These are phyloP conservation scores for Metschnikowia shivogae DNA, from an alignment of 805 yeast species.

Conservation along the genomic window DNA sequence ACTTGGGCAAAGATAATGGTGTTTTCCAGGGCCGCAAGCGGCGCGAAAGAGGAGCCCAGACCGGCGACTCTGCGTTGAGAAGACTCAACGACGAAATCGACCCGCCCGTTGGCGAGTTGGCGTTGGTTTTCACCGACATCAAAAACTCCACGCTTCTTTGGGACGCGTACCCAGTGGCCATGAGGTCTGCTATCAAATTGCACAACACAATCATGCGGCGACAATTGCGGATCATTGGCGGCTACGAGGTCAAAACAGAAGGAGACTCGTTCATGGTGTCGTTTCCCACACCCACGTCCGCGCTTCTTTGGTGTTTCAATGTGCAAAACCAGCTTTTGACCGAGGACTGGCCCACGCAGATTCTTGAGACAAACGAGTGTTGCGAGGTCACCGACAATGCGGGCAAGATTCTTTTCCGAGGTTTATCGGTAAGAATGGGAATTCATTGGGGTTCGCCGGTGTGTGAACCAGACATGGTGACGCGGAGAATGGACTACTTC, in stretches of 20 bases:
- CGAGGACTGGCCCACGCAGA: conserved; percentile 96
- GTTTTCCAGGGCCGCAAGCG: conserved; percentile 32
- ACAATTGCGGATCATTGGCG: conserved; percentile 87
- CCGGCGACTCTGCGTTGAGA: conserved; percentile 74
- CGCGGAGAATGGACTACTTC: conserved; percentile 96
- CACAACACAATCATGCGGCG: conserved; percentile 95
- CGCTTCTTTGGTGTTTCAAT: conserved; percentile 89
- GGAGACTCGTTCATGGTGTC: conserved; percentile 99
- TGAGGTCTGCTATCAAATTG: conserved; percentile 94
- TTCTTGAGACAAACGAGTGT: conserved; percentile 79
- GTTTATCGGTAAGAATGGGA: conserved; percentile 96
- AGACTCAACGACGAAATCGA: conserved; percentile 85
- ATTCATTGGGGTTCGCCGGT: conserved; percentile 98
- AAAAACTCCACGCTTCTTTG: conserved; percentile 89
- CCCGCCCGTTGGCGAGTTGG: conserved; percentile 92
- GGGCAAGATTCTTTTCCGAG: conserved; percentile 65
- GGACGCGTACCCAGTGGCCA: conserved; percentile 90
- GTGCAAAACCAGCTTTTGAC: conserved; percentile 78
- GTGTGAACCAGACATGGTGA: conserved; percentile 89
- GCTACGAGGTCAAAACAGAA: conserved; percentile 97
- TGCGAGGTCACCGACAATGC: conserved; percentile 67
- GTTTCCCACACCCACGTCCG: conserved; percentile 87
- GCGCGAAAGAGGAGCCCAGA: conserved; percentile 41
- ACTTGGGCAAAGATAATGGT: conserved; percentile 37
- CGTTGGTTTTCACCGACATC: conserved; percentile 96